A percentile compares a stretch with the other conserved stretches of the same genome.
These are phyloP conservation scores for Tetrahymena borealis DNA, from an alignment of 73 alveolate species.

Conservation along the genomic window DNA sequence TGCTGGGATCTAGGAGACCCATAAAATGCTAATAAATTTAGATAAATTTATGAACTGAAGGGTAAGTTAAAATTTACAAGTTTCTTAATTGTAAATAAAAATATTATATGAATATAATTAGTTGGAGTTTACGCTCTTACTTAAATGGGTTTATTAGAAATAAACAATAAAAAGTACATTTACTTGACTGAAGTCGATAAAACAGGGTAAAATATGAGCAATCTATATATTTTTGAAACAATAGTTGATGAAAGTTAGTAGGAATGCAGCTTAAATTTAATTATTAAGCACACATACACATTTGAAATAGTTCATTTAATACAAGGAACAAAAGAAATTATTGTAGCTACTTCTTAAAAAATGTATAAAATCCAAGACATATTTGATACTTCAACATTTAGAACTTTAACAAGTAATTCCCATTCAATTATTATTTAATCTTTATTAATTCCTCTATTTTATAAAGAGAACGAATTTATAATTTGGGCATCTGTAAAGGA, in stretches of 20 bases:
- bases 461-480: background rate
- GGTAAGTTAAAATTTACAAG: background rate
- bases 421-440: background rate
- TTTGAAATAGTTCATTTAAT: background rate
- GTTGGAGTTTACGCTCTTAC: background rate
- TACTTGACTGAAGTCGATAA: background rate
- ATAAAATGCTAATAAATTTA: background rate
- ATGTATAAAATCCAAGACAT: background rate
- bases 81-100: too few relatives aligned
- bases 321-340: background rate
- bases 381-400: background rate
- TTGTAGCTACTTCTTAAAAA: background rate
- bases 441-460: background rate
- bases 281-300: background rate
- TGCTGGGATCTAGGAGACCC: background rate
- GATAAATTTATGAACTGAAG: background rate
- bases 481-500: background rate
- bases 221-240: background rate
- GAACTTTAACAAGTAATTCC: background rate
- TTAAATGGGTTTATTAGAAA: background rate
- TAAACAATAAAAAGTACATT: background rate
- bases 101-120: background rate
- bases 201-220: background rate
- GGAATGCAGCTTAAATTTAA: background rate
- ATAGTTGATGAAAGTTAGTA: background rate